These are phyloP conservation scores for Mucor lusitanicus DNA, from an alignment of 371 early-diverging fungal species.

Conservation along the genomic window DNA sequence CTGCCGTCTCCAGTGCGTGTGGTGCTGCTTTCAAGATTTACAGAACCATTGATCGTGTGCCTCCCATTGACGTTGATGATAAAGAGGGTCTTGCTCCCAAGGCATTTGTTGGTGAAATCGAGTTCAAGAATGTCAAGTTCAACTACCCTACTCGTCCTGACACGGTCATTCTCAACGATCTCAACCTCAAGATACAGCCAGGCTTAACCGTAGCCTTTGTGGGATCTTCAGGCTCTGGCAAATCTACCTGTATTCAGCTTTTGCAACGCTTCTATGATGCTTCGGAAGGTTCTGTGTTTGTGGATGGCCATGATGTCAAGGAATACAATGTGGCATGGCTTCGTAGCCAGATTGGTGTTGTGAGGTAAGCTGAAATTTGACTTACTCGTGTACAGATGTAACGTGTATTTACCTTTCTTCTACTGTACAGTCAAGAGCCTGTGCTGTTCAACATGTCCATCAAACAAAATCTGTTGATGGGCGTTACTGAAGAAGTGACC, in stretches of 20 bases:
- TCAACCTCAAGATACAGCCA: conserved; percentile 65
- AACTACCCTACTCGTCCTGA: conserved; percentile 78
- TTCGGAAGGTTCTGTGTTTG: conserved; percentile 54
- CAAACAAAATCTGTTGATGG: conserved; percentile 76
- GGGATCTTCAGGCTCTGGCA: conserved; percentile 58
- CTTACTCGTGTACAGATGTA: too few relatives aligned
- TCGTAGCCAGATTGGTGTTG: conserved; percentile 81
- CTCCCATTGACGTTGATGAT: conserved; percentile 62
- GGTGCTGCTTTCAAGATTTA: conserved; percentile 74
- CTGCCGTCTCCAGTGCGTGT: conserved; percentile 55
- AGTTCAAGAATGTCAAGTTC: conserved; percentile 72
- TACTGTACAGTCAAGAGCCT: conserved; percentile 72
- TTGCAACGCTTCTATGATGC: conserved; percentile 91
- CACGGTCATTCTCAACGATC: conserved; percentile 60
- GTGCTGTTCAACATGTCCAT: conserved; percentile 85
- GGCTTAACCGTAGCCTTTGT: conserved; percentile 78
- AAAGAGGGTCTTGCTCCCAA: conserved; percentile 54
- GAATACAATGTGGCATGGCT: conserved; percentile 71
- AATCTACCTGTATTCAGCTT: conserved; percentile 87
- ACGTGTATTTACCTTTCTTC: too few relatives aligned
- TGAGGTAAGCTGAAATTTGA: conserved; percentile 22
- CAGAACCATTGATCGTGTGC: conserved; percentile 75
- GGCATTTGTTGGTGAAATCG: conserved; percentile 66
- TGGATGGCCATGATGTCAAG: conserved; percentile 75
- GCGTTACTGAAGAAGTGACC: conserved; percentile 47